Conservation (phyloP, 176 grass and related monocot genomes). For the Aechmea fasciata region DNA sequence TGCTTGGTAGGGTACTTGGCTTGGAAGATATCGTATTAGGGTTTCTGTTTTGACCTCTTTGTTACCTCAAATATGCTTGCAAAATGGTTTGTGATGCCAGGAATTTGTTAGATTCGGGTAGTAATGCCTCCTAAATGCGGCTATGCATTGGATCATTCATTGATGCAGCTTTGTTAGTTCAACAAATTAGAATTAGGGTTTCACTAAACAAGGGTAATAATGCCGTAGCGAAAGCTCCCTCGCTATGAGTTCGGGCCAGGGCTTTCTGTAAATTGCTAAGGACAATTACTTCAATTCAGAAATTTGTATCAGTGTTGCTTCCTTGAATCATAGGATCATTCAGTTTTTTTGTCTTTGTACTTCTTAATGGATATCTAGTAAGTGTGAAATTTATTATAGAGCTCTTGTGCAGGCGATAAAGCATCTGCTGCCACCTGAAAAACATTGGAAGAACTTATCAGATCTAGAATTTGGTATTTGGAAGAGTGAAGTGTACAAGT, state of each 20-base stretch:
- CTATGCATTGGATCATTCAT: neutral
- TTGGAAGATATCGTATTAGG: neutral
- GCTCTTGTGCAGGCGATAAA: slow-evolving; percentile 8
- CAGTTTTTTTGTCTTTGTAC: neutral
- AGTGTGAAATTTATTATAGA: neutral
- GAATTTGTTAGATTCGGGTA: neutral
- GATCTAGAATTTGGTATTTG: neutral
- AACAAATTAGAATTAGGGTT: slow-evolving; percentile 13
- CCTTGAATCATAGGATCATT: neutral
- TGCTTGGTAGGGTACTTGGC: neutral
- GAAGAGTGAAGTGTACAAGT: slow-evolving; percentile 10
- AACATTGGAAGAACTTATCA: too few species aligned
- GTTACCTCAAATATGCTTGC: too few species aligned
- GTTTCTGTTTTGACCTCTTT: too few species aligned
- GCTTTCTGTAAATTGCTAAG: too few species aligned
- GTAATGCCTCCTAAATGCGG: neutral
- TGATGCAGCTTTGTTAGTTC: neutral
- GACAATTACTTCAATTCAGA: too few species aligned
- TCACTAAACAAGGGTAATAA: neutral
- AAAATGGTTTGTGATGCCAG: neutral
- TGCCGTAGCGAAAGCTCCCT: neutral
- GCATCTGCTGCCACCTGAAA: neutral
- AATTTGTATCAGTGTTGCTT: too few species aligned
- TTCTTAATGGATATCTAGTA: neutral
- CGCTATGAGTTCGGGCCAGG: too few species aligned